Evolutionary conservation across 106 monocot genomes (phyloP).

Genomic region (Allium sativum): DNA sequence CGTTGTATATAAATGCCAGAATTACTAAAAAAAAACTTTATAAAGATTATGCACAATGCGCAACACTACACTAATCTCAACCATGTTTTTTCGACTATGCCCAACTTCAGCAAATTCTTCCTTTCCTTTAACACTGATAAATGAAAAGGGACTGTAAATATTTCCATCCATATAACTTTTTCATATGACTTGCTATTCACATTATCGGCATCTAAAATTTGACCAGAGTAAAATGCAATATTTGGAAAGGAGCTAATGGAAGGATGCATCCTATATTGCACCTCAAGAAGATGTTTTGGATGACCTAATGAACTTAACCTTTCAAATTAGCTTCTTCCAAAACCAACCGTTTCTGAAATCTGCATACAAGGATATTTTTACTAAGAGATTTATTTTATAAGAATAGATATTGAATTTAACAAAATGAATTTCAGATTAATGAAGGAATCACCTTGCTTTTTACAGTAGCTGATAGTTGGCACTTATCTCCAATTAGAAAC

Average conservation of each 20-base stretch:
- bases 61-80: constrained; percentile 38
- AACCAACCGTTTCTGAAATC: constrained; percentile 28
- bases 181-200: constrained; percentile 18
- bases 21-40: constrained; percentile 7
- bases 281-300: constrained; percentile 41
- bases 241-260: constrained; percentile 56
- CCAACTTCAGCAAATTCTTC: constrained; percentile 28
- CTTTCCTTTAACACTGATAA: constrained; percentile 35
- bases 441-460: constrained; percentile 38
- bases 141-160: constrained; percentile 37
- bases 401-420: background rate
- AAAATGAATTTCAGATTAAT: no score
- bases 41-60: constrained; percentile 13
- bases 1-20: no score
- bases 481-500: constrained; percentile 62
- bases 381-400: background rate
- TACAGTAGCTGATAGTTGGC: constrained; percentile 52
- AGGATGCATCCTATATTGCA: constrained; percentile 83
- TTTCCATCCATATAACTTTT: constrained; percentile 7
- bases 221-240: constrained; percentile 23
- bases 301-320: constrained; percentile 35
- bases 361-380: constrained; percentile 4
- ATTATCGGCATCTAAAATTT: constrained; percentile 39
- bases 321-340: constrained; percentile 60
- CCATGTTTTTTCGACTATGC: constrained; percentile 37